Evolutionary conservation across 2,329 filamentous ascomycete species (phyloP).

Genomic region (Neopestalotiopsis sp.): DNA sequence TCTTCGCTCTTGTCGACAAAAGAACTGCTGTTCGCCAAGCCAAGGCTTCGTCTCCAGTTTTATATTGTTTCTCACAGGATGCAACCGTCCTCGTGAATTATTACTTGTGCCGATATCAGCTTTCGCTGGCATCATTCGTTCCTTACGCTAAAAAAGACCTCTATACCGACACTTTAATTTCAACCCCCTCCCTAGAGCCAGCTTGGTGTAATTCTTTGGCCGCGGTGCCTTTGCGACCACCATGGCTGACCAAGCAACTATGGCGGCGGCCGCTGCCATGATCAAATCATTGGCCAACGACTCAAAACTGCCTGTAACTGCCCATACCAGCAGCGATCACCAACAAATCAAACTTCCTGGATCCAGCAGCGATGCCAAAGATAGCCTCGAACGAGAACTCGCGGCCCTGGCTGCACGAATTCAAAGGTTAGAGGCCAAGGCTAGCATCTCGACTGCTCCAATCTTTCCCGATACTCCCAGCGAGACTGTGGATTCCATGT

Average conservation of each 20-base stretch:
- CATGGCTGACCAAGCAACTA: constrained; percentile 61
- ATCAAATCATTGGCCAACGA: constrained; percentile 58
- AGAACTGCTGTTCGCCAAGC: not conserved
- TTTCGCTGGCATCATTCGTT: constrained; percentile 19
- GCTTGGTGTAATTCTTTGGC: not conserved
- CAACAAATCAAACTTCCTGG: constrained; percentile 75
- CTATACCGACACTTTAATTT: not conserved
- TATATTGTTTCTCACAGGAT: constrained; percentile 6
- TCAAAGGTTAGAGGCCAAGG: constrained; percentile 81
- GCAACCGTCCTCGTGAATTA: constrained; percentile 16
- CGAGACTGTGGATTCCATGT: constrained; percentile 71
- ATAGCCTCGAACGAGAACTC: constrained; percentile 81
- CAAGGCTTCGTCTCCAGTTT: constrained; percentile 1
- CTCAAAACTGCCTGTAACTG: constrained; percentile 43
- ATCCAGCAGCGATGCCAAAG: constrained; percentile 75
- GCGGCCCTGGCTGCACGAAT: constrained; percentile 78
- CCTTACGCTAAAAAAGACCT: constrained; percentile 14
- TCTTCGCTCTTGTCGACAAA: constrained; percentile 1
- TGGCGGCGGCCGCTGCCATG: constrained; percentile 59
- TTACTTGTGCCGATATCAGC: constrained; percentile 16
- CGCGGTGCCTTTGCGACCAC: constrained; percentile 8
- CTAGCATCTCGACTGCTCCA: constrained; percentile 63
- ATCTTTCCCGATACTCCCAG: constrained; percentile 81
- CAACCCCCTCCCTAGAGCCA: not conserved
- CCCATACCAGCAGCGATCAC: constrained; percentile 41